Conservation (phyloP, 352 stramenopile species). For the Phytopythium vexans region DNA sequence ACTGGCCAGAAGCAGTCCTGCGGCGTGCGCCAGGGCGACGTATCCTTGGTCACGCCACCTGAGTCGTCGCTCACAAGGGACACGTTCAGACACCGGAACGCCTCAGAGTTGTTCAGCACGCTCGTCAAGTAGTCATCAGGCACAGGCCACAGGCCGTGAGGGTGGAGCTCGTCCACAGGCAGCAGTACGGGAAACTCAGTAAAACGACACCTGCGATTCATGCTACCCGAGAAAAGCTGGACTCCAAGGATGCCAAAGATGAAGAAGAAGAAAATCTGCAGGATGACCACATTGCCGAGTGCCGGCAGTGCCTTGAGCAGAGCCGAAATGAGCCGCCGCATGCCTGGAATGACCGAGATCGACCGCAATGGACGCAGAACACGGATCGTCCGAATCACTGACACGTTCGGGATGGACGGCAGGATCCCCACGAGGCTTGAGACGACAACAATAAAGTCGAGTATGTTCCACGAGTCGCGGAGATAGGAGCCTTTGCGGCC, state of each 20-base stretch:
- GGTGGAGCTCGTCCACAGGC: slow-evolving; percentile 23
- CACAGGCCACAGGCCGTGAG: slow-evolving; percentile 45
- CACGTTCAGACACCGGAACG: slow-evolving; percentile 34
- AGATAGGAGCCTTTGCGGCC: slow-evolving; percentile 67
- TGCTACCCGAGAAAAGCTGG: slow-evolving; percentile 81
- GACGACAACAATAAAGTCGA: slow-evolving; percentile 92
- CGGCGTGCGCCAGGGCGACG: slow-evolving; percentile 54
- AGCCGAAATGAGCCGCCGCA: slow-evolving; percentile 75
- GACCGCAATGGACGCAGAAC: slow-evolving; percentile 88
- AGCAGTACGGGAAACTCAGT: slow-evolving; percentile 72
- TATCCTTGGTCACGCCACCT: slow-evolving; percentile 62
- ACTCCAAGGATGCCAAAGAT: slow-evolving; percentile 91
- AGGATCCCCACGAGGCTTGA: slow-evolving; percentile 57
- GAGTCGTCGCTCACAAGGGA: slow-evolving; percentile 55
- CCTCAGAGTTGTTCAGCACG: slow-evolving; percentile 30
- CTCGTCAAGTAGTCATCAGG: slow-evolving; percentile 37
- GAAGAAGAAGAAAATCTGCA: slow-evolving; percentile 90
- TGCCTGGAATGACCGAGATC: slow-evolving; percentile 81
- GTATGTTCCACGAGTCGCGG: slow-evolving; percentile 86
- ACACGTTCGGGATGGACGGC: slow-evolving; percentile 73
- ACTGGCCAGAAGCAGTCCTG: slow-evolving; percentile 93
- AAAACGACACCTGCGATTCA: slow-evolving; percentile 80
- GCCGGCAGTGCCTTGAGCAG: slow-evolving; percentile 82
- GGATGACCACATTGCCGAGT: slow-evolving; percentile 86
- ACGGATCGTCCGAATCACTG: slow-evolving; percentile 84